Percentiles rank a stretch among this genome's conserved stretches.
These are phyloP conservation scores for Warburgia ugandensis DNA, from an alignment of 164 flowering plant species.

Conservation along the genomic window DNA sequence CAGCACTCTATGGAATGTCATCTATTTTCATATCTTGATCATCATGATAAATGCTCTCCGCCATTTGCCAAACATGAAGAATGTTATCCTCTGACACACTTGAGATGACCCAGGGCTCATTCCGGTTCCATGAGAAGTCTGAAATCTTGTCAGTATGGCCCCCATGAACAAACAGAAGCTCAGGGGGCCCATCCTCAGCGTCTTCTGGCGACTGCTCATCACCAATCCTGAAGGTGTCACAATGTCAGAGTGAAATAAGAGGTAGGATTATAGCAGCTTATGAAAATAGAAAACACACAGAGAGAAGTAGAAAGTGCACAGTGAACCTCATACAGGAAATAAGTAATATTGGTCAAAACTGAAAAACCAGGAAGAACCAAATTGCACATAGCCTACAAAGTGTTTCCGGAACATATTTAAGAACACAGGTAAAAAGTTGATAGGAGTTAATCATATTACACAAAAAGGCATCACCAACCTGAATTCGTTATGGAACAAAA, in stretches of 20 bases:
- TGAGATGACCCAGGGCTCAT: slow-evolving; percentile 77
- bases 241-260: neutral
- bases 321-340: neutral
- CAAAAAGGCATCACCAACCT: no score
- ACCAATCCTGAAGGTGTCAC: slow-evolving; percentile 57
- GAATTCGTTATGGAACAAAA: no score
- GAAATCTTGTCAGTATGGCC: slow-evolving; percentile 90
- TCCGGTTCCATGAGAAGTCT: slow-evolving; percentile 87
- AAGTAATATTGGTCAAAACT: neutral
- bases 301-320: neutral
- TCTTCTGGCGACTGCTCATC: slow-evolving; percentile 87
- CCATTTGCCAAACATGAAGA: slow-evolving; percentile 92
- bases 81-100: slow-evolving; percentile 91
- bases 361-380: neutral
- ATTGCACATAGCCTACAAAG: neutral
- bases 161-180: slow-evolving; percentile 88
- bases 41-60: slow-evolving; percentile 66
- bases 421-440: neutral
- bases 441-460: no score
- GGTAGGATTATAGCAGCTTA: neutral
- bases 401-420: neutral
- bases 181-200: slow-evolving; percentile 93
- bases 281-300: neutral
- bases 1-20: slow-evolving; percentile 1
- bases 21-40: slow-evolving; percentile 35